Evolutionary conservation across 2,329 filamentous ascomycete genomes (phyloP).

Genomic region (Lomentospora prolificans): DNA sequence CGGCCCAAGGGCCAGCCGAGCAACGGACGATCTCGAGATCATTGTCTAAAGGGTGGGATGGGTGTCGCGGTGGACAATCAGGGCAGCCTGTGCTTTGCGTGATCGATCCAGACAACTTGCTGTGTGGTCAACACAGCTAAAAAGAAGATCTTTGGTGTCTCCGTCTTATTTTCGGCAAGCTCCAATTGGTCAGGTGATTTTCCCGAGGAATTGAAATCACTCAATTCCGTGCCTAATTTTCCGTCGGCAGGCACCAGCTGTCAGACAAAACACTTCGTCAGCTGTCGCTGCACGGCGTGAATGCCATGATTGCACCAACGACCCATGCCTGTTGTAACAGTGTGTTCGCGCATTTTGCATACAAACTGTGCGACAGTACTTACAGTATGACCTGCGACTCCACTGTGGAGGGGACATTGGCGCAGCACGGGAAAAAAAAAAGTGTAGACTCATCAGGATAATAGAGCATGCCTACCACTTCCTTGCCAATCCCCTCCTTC

Average conservation of each 20-base stretch:
- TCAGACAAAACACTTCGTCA: background rate
- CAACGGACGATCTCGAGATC: conserved; percentile 52
- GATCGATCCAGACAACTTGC: conserved; percentile 8
- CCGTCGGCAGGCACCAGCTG: background rate
- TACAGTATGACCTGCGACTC: background rate
- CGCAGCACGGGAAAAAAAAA: background rate
- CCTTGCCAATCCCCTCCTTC: background rate
- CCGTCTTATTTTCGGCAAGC: conserved; percentile 9
- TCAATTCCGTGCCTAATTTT: background rate
- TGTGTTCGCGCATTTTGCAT: background rate
- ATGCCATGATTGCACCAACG: no score
- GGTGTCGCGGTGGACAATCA: conserved; percentile 43
- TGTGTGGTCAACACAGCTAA: conserved; percentile 8
- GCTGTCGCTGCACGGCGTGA: no score
- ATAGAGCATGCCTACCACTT: background rate
- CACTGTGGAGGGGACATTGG: background rate
- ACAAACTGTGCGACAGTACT: background rate
- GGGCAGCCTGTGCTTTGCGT: conserved; percentile 8
- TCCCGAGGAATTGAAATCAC: conserved; percentile 7
- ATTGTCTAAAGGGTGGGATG: conserved; percentile 44
- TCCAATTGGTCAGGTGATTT: conserved; percentile 10
- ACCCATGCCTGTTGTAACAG: background rate
- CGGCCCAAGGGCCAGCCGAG: conserved; percentile 47
- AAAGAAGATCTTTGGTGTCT: conserved; percentile 8
- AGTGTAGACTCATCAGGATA: background rate